phyloP scores from a whole-genome alignment of 495 filamentous ascomycete genomes.

The Neurospora sp. region DNA sequence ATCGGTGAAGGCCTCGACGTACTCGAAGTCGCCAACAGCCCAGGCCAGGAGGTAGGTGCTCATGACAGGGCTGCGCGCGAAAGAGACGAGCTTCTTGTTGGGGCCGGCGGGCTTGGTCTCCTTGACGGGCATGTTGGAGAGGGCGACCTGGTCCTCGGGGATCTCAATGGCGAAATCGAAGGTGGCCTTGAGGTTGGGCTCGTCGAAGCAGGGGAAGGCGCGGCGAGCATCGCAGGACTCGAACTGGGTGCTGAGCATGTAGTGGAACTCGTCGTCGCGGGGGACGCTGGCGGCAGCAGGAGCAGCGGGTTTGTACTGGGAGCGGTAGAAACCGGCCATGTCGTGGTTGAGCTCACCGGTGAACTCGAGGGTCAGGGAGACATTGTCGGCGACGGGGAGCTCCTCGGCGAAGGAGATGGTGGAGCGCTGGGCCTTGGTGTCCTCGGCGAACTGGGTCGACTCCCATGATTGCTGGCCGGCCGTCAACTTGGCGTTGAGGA shows the following conservation, averaged over 20 bases:
- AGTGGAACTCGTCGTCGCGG: conserved; percentile 67
- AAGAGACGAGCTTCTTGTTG: conserved; percentile 68
- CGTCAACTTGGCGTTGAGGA: conserved; percentile 41
- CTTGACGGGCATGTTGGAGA: conserved; percentile 92
- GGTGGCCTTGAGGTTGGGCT: conserved; percentile 91
- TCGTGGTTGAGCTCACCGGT: conserved; percentile 82
- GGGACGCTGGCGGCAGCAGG: conserved; percentile 61
- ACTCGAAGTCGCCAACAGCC: conserved; percentile 95
- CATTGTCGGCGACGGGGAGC: conserved; percentile 50
- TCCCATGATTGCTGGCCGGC: conserved; percentile 41
- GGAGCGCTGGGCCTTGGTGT: conserved; percentile 69
- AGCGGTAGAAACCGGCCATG: conserved; percentile 95
- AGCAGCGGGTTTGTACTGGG: conserved; percentile 76
- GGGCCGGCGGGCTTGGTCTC: conserved; percentile 46
- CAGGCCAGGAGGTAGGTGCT: conserved; percentile 95
- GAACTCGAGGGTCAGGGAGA: conserved; percentile 63
- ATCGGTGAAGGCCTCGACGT: conserved; percentile 80
- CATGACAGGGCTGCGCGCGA: conserved; percentile 85
- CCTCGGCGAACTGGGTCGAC: conserved; percentile 59
- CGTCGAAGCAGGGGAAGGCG: conserved; percentile 96
- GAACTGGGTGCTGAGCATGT: conserved; percentile 96
- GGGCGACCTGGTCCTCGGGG: conserved; percentile 71
- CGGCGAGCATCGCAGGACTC: conserved; percentile 90
- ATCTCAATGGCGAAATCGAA: conserved; percentile 90
- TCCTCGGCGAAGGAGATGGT: conserved; percentile 61